phyloP scores from a whole-genome alignment of 306 rosid genomes.

The Cucumis sativus region Cucumber_9930_V3 NC_026656.2:585501-586000 shows the following conservation, averaged over 20 bases:
- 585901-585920: background rate
- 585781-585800: too few species aligned
- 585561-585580: background rate
- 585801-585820: too few species aligned
- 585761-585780: background rate
- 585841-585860: background rate
- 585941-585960: slow-evolving; percentile 1
- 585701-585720: background rate
- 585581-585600: too few species aligned
- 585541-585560: background rate
- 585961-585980: slow-evolving; percentile 3
- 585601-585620: too few species aligned
- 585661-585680: background rate
- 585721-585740: background rate
- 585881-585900: background rate
- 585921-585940: background rate
- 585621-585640: too few species aligned
- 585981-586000: background rate
- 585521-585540: background rate
- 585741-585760: background rate
- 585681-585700: background rate
- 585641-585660: too few species aligned
- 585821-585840: too few species aligned
- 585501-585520: background rate
- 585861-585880: background rate